Conservation (phyloP, 441 rosid species). For the Jatropha podagrica region DNA sequence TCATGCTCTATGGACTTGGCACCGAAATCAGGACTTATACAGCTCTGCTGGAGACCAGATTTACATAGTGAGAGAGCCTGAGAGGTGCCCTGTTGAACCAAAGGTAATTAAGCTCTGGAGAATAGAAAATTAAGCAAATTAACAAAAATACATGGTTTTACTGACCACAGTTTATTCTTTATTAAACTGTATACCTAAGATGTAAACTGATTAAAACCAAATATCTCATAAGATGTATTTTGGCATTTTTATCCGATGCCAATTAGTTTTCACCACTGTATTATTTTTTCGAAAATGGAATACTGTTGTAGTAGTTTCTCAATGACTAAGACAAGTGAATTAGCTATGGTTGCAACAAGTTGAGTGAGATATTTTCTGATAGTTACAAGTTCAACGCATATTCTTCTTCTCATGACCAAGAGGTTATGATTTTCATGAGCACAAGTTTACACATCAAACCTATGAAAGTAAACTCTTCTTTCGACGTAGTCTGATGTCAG, state of each 20-base stretch:
- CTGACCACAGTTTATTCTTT: background rate
- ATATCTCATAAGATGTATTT: background rate
- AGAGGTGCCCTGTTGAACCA: conserved; percentile 32
- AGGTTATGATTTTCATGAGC: background rate
- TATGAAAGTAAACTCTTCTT: background rate
- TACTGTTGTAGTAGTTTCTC: background rate
- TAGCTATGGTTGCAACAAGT: background rate
- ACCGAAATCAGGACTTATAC: conserved; percentile 62
- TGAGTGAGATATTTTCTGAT: no score
- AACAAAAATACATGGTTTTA: background rate
- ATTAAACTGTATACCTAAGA: background rate
- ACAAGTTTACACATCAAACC: background rate
- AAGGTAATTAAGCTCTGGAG: conserved; percentile 23
- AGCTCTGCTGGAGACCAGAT: conserved; percentile 48
- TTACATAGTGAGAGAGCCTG: conserved; percentile 73
- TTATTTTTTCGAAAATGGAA: background rate
- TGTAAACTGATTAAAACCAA: background rate
- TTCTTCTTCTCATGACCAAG: background rate
- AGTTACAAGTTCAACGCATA: background rate
- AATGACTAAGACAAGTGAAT: background rate
- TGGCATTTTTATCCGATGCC: background rate
- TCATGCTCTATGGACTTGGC: conserved; percentile 89
- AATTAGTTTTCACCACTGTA: background rate
- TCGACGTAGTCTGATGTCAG: conserved; percentile 3
- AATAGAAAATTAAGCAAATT: background rate